Evolutionary conservation across 495 filamentous ascomycete genomes (phyloP).

Genomic region (Penicillium odoratum): DNA sequence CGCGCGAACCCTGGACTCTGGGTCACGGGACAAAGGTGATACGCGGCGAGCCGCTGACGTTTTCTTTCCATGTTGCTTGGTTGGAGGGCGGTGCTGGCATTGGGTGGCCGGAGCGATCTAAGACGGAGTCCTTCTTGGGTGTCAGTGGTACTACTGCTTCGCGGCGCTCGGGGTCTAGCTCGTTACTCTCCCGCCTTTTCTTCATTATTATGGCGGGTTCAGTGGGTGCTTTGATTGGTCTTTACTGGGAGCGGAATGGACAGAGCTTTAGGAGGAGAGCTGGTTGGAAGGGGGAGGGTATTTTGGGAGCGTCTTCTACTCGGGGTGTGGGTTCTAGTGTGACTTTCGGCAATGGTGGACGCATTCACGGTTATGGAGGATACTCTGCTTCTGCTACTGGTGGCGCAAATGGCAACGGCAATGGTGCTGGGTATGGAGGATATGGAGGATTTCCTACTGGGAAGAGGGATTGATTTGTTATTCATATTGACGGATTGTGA

Average conservation of each 20-base stretch:
- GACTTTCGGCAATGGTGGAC: constrained; percentile 46
- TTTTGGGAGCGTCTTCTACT: constrained; percentile 37
- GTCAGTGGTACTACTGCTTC: constrained; percentile 22
- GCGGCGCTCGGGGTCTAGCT: constrained; percentile 11
- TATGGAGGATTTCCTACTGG: constrained; percentile 49
- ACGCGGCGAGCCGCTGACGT: constrained; percentile 81
- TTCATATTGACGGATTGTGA: neutral
- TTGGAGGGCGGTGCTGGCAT: constrained; percentile 65
- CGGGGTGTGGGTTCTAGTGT: constrained; percentile 37
- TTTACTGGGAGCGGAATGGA: constrained; percentile 47
- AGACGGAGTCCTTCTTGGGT: constrained; percentile 42
- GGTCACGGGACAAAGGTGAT: constrained; percentile 63
- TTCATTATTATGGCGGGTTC: constrained; percentile 46
- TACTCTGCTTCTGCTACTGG: constrained; percentile 29
- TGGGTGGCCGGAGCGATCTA: constrained; percentile 39
- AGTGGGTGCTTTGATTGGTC: constrained; percentile 46
- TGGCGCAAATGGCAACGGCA: constrained; percentile 19
- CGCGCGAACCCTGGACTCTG: constrained; percentile 46
- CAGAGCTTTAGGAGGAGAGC: constrained; percentile 33
- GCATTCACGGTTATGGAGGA: constrained; percentile 55
- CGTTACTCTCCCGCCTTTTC: constrained; percentile 38
- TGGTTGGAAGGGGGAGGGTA: constrained; percentile 43
- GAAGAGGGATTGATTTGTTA: constrained; percentile 52
- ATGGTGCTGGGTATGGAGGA: constrained; percentile 25
- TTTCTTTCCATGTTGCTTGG: constrained; percentile 84